Percentiles rank a stretch among this genome's conserved stretches.
Conservation (phyloP, 768 basidiomycete genomes). For the Megacollybia marginata region DNA sequence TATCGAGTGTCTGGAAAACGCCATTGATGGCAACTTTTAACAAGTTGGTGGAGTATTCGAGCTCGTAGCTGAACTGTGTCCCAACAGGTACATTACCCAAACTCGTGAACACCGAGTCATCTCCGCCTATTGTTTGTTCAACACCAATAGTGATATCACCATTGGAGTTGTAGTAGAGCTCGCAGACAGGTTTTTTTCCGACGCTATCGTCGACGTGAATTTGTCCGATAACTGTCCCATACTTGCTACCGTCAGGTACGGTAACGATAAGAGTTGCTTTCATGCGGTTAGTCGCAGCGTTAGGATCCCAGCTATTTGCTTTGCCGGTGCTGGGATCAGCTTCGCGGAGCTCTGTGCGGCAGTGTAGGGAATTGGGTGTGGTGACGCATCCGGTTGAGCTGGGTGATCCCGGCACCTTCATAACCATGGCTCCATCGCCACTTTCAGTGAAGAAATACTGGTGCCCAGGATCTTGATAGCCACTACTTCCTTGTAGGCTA, state of each 20-base stretch:
- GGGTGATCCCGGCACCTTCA: no score
- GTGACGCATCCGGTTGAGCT: conserved; percentile 2
- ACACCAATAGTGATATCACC: conserved; percentile 1
- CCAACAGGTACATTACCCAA: not conserved
- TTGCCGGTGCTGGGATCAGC: not conserved
- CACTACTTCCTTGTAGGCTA: not conserved
- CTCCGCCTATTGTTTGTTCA: conserved; percentile 1
- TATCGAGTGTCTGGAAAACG: conserved; percentile 1
- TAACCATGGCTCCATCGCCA: not conserved
- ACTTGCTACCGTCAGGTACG: not conserved
- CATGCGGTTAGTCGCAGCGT: not conserved
- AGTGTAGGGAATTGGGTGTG: conserved; percentile 1
- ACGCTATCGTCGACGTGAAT: conserved; percentile 2
- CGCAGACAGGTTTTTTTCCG: conserved; percentile 2
- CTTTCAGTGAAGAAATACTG: conserved; percentile 2
- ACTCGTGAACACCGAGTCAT: not conserved
- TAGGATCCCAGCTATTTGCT: conserved; percentile 1
- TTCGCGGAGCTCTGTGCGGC: no score
- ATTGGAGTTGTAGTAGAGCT: conserved; percentile 1
- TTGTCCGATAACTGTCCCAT: conserved; percentile 4
- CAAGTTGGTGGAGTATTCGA: conserved; percentile 1
- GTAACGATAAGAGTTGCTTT: not conserved
- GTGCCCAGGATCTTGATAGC: not conserved
- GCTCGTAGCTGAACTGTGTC: conserved; percentile 2
- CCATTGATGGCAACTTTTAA: conserved; percentile 6